phyloP scores from a whole-genome alignment of 495 filamentous ascomycete genomes.

The Daldinia concentrica region DNA sequence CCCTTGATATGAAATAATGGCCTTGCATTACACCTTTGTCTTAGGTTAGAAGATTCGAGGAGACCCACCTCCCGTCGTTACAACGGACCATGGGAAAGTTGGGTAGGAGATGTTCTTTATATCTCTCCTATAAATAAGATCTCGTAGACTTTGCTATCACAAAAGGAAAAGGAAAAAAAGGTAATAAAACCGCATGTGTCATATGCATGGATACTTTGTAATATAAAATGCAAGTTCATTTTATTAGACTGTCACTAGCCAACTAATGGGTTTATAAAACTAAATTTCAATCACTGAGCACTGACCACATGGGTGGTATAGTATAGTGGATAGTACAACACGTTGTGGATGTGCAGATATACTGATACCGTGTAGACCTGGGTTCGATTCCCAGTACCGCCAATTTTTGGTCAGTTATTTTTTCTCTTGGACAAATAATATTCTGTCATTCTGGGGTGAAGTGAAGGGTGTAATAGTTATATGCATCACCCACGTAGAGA shows the following conservation, averaged over 20 bases:
- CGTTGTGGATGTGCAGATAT: slow-evolving; percentile 29
- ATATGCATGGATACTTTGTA: neutral
- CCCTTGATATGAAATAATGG: no score
- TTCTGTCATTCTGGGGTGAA: neutral
- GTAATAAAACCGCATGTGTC: no score
- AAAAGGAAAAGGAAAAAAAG: no score
- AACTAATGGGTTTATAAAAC: neutral
- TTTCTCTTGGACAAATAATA: neutral
- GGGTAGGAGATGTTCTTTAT: no score
- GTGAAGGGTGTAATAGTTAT: neutral
- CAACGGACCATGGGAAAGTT: no score
- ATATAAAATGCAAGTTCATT: neutral
- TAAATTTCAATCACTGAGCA: neutral
- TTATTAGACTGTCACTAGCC: no score
- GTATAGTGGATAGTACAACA: slow-evolving; percentile 42
- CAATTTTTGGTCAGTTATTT: slow-evolving; percentile 6
- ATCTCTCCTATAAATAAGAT: no score
- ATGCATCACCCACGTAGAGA: neutral
- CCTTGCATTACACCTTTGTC: no score
- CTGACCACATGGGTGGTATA: slow-evolving; percentile 26
- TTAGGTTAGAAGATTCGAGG: no score
- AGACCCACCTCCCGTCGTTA: no score
- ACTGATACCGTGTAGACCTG: slow-evolving; percentile 39
- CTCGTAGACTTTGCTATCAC: no score
- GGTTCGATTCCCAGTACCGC: slow-evolving; percentile 41